These are phyloP conservation scores for Plasmodium coatneyi DNA, from an alignment of 169 alveolate species.

Conservation along the genomic window DNA sequence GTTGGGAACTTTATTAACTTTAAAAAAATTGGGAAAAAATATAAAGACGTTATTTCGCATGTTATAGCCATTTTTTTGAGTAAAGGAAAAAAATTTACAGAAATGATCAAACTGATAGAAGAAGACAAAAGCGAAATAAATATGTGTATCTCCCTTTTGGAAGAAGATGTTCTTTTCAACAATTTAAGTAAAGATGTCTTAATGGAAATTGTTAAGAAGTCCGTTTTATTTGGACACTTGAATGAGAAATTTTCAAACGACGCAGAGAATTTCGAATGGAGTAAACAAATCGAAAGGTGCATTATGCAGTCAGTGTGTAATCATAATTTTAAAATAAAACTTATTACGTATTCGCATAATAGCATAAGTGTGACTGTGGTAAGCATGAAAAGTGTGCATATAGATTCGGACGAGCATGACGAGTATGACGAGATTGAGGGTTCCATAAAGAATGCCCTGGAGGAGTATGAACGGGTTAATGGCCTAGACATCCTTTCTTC, in stretches of 20 bases:
- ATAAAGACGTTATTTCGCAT: conserved; percentile 52
- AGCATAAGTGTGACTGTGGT: conserved; percentile 39
- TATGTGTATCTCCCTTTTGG: background rate
- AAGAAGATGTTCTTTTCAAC: conserved; percentile 12
- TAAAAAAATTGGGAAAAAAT: conserved; percentile 67
- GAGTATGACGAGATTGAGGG: conserved; percentile 50
- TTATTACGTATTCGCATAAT: conserved; percentile 15
- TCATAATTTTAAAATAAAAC: conserved; percentile 19
- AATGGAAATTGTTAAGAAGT: conserved; percentile 38
- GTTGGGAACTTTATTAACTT: conserved; percentile 40
- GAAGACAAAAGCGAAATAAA: conserved; percentile 19
- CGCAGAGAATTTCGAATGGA: conserved; percentile 54
- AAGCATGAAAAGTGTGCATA: background rate
- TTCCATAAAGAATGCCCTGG: conserved; percentile 27
- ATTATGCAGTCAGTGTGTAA: conserved; percentile 16
- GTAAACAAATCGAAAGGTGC: conserved; percentile 11
- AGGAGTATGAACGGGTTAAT: conserved; percentile 30
- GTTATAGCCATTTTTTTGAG: conserved; percentile 27
- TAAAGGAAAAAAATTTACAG: conserved; percentile 20
- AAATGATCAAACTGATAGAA: conserved; percentile 30
- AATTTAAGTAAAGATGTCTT: conserved; percentile 25
- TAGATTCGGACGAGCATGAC: conserved; percentile 34
- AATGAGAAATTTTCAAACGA: conserved; percentile 63
- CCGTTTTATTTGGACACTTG: conserved; percentile 52
- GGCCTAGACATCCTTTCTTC: conserved; percentile 29